phyloP scores from a whole-genome alignment of 192 early-diverging fungal genomes.

The Coemansia asiatica region DNA sequence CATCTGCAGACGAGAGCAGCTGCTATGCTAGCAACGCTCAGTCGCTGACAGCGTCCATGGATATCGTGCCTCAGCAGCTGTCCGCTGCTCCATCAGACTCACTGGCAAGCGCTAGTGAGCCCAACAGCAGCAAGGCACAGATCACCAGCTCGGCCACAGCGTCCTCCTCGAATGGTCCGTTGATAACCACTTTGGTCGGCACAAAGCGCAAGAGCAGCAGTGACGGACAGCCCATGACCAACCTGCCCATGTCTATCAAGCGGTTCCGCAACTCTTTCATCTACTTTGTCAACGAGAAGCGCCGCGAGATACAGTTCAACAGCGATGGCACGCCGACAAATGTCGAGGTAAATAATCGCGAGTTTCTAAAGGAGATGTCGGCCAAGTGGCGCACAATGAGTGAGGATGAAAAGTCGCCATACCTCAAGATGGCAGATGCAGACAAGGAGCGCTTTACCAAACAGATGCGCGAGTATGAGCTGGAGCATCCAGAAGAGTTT shows the following conservation, averaged over 20 bases:
- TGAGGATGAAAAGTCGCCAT: constrained; percentile 46
- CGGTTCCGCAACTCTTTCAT: constrained; percentile 57
- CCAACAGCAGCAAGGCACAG: background rate
- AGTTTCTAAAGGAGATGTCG: constrained; percentile 51
- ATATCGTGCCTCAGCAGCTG: constrained; percentile 1
- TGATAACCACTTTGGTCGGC: constrained; percentile 36
- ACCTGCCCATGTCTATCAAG: constrained; percentile 41
- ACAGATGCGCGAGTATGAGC: constrained; percentile 44
- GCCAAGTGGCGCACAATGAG: constrained; percentile 41
- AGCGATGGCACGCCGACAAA: constrained; percentile 22
- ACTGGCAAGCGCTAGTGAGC: background rate
- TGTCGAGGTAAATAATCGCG: constrained; percentile 42
- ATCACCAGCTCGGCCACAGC: constrained; percentile 6
- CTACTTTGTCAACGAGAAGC: constrained; percentile 47
- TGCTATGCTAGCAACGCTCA: constrained; percentile 20
- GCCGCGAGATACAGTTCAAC: constrained; percentile 24
- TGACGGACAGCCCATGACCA: constrained; percentile 44
- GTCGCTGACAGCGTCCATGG: constrained; percentile 1
- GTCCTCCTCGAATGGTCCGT: constrained; percentile 21
- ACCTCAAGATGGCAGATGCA: constrained; percentile 30
- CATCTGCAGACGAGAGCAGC: constrained; percentile 13
- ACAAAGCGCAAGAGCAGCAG: constrained; percentile 51
- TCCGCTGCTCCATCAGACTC: background rate
- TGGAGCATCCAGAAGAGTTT: constrained; percentile 37
- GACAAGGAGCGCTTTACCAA: constrained; percentile 51